A percentile compares a stretch with the other conserved stretches of the same genome.
phyloP scores from a whole-genome alignment of 495 filamentous ascomycete genomes.

The Penicillium verhagenii region DNA sequence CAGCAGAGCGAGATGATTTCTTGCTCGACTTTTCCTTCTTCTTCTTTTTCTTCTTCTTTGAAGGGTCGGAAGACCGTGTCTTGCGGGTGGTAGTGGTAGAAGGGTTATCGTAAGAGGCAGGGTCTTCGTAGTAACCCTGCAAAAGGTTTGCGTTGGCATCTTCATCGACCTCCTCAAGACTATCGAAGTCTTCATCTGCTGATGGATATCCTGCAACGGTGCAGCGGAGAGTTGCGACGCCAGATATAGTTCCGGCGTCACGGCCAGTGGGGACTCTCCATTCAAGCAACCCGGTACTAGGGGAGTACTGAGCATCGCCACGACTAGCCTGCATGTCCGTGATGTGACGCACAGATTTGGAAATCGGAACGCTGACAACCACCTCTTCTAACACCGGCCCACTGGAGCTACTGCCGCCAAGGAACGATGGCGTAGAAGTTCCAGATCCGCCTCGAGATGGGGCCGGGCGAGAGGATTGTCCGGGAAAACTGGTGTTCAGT shows the following conservation, averaged over 20 bases:
- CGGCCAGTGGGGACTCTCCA: conserved; percentile 76
- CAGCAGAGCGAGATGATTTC: conserved; percentile 32
- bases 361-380: conserved; percentile 76
- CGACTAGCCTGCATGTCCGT: conserved; percentile 77
- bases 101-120: conserved; percentile 36
- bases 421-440: conserved; percentile 60
- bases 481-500: conserved; percentile 62
- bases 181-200: conserved; percentile 55
- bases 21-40: conserved; percentile 43
- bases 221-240: conserved; percentile 74
- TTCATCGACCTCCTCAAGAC: conserved; percentile 40
- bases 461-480: conserved; percentile 32
- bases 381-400: conserved; percentile 75
- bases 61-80: conserved; percentile 22
- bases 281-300: conserved; percentile 68
- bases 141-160: conserved; percentile 43
- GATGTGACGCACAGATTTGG: conserved; percentile 79
- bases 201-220: conserved; percentile 68
- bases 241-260: conserved; percentile 57
- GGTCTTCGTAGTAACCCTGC: conserved; percentile 57
- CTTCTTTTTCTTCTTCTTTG: conserved; percentile 44
- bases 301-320: conserved; percentile 79
- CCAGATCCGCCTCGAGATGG: conserved; percentile 46
- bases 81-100: conserved; percentile 22
- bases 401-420: conserved; percentile 48